phyloP scores from a whole-genome alignment of 192 early-diverging fungal genomes.

The Umbelopsis isabellina region DNA sequence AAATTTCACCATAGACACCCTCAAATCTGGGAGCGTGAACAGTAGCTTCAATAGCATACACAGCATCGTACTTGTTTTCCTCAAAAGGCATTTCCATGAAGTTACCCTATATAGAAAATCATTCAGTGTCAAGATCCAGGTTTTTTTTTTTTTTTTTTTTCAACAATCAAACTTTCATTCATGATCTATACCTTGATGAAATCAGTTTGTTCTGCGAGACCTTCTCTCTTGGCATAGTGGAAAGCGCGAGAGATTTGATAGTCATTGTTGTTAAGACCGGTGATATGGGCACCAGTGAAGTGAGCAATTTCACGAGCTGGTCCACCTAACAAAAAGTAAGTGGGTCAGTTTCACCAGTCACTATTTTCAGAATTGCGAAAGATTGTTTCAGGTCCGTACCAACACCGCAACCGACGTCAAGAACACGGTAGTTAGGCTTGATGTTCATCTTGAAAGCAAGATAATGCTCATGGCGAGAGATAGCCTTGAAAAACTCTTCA shows the following conservation, averaged over 20 bases:
- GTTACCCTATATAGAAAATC: constrained; percentile 63
- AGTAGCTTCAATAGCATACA: constrained; percentile 96
- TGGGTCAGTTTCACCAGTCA: background rate
- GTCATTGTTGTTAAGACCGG: constrained; percentile 96
- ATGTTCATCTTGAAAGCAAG: constrained; percentile 78
- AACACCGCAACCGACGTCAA: constrained; percentile 97
- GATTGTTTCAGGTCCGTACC: constrained; percentile 51
- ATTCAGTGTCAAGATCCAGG: background rate
- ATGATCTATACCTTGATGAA: constrained; percentile 50
- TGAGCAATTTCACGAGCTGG: constrained; percentile 92
- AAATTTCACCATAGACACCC: constrained; percentile 87
- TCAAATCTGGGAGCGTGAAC: constrained; percentile 87
- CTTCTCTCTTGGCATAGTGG: constrained; percentile 70
- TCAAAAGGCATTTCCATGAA: constrained; percentile 91
- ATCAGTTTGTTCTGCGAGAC: constrained; percentile 56
- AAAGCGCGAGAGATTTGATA: constrained; percentile 86
- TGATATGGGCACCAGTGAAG: constrained; percentile 87
- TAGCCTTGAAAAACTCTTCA: constrained; percentile 77
- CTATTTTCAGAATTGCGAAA: constrained; percentile 3
- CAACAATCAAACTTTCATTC: background rate
- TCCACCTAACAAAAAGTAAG: constrained; percentile 57
- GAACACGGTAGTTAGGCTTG: constrained; percentile 67
- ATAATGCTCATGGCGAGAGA: constrained; percentile 91
- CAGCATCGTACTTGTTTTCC: constrained; percentile 80
- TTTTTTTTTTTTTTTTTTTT: background rate